These are phyloP conservation scores for Hypoxylon sp. DNA, from an alignment of 2,329 filamentous ascomycete species.

Conservation along the genomic window DNA sequence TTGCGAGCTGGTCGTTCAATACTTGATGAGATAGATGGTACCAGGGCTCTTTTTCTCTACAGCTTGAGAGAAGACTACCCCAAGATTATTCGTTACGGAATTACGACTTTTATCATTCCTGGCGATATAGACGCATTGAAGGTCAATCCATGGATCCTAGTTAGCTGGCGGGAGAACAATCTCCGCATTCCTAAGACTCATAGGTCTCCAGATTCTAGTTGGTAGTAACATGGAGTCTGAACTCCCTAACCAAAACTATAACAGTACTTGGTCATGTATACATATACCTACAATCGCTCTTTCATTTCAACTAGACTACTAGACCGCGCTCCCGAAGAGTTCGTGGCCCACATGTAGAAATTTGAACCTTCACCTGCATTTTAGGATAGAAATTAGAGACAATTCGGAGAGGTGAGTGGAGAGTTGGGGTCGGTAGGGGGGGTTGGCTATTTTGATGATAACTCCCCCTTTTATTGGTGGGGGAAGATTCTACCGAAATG, in stretches of 20 bases:
- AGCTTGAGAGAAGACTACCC: neutral
- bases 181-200: conserved; percentile 31
- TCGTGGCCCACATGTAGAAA: conserved; percentile 14
- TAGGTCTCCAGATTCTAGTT: conserved; percentile 12
- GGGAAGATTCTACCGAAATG: conserved; percentile 47
- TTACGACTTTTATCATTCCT: conserved; percentile 33
- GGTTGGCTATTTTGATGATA: neutral
- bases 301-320: conserved; percentile 14
- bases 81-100: neutral
- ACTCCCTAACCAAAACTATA: neutral
- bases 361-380: conserved; percentile 2
- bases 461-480: conserved; percentile 53
- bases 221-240: neutral
- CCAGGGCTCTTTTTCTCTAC: conserved; percentile 1
- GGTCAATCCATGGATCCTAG: conserved; percentile 1
- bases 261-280: neutral
- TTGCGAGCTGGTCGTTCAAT: conserved; percentile 26
- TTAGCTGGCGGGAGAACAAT: conserved; percentile 36
- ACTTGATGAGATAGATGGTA: conserved; percentile 2
- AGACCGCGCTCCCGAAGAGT: conserved; percentile 18
- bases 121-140: conserved; percentile 32
- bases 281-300: neutral
- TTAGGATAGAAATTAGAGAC: conserved; percentile 30
- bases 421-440: conserved; percentile 21
- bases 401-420: conserved; percentile 39